phyloP scores from a whole-genome alignment of 345 rosid genomes.

The Citrus cavaleriei region DNA sequence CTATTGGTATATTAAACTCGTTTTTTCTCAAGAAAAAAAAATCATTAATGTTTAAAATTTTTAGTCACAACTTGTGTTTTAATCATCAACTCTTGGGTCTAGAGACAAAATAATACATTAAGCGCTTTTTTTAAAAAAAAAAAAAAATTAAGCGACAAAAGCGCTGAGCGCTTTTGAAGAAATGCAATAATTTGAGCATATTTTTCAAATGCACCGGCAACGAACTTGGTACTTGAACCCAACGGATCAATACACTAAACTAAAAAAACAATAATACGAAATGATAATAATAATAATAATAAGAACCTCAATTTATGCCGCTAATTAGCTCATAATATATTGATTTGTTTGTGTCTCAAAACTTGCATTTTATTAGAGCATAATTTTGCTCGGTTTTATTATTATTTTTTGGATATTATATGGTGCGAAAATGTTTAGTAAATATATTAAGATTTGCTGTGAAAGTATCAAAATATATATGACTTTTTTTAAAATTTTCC shows the following conservation, averaged over 20 bases:
- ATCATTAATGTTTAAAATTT: background rate
- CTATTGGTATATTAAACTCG: too few species aligned
- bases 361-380: too few species aligned
- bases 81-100: background rate
- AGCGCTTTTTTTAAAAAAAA: background rate
- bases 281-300: background rate
- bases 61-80: background rate
- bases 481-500: rapidly evolving
- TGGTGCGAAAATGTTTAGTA: too few species aligned
- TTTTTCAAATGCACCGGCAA: constrained; percentile 28
- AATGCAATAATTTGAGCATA: constrained; percentile 26
- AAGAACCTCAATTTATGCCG: background rate
- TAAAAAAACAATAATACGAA: background rate
- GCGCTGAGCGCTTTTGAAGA: background rate
- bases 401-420: too few species aligned
- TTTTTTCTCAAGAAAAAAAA: too few species aligned
- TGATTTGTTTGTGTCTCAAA: background rate
- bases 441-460: rapidly evolving
- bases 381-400: too few species aligned
- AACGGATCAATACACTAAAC: background rate
- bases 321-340: background rate
- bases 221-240: constrained; percentile 1
- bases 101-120: background rate
- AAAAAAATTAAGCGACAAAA: background rate
- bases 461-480: too few species aligned